phyloP scores from a whole-genome alignment of 108 stramenopile species.

The Mayamaea pseudoterrestris region DNA sequence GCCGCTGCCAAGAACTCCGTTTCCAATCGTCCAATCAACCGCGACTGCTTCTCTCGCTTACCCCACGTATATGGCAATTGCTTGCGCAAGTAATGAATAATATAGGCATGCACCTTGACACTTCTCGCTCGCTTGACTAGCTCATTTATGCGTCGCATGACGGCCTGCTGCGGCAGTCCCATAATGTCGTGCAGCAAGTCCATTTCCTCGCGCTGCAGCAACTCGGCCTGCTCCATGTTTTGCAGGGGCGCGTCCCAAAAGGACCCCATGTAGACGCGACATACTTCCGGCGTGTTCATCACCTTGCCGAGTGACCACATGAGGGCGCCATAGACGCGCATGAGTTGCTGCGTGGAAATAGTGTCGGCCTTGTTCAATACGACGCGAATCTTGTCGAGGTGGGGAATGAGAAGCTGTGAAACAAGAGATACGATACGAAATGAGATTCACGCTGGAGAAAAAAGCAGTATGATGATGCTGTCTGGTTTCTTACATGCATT shows the following conservation, averaged over 20 bases:
- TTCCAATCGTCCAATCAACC: conserved; percentile 84
- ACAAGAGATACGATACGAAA: no score
- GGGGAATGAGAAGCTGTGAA: conserved; percentile 76
- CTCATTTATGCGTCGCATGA: conserved; percentile 96
- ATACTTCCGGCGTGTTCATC: conserved; percentile 95
- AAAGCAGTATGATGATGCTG: no score
- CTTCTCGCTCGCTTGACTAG: conserved; percentile 93
- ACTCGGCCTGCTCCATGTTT: conserved; percentile 68
- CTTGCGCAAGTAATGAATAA: conserved; percentile 94
- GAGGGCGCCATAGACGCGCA: conserved; percentile 95
- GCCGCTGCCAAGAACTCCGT: conserved; percentile 86
- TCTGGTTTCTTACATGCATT: no score
- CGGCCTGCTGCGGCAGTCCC: conserved; percentile 89
- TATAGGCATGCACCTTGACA: conserved; percentile 97
- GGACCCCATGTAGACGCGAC: conserved; percentile 94
- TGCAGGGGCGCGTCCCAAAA: conserved; percentile 91
- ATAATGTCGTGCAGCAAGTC: conserved; percentile 93
- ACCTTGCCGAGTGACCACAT: conserved; percentile 96
- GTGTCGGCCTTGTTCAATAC: conserved; percentile 94
- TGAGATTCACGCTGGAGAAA: no score
- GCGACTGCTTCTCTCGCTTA: conserved; percentile 85
- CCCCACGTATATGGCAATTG: conserved; percentile 96
- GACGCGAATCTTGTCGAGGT: conserved; percentile 89
- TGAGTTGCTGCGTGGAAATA: conserved; percentile 72
- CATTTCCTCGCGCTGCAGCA: conserved; percentile 77